Conservation (phyloP, 2,329 filamentous ascomycete genomes). For the Fusarium beomiforme region DNA sequence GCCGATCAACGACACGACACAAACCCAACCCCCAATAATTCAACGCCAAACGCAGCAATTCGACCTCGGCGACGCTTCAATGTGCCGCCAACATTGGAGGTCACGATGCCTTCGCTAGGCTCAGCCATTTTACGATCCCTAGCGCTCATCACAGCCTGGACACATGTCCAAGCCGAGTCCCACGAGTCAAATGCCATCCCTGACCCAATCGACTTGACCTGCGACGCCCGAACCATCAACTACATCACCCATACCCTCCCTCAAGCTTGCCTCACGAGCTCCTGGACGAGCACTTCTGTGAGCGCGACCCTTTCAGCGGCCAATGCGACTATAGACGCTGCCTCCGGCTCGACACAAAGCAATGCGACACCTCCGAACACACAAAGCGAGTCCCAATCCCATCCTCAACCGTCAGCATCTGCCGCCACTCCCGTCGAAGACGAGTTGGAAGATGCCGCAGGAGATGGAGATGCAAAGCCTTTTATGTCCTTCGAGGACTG, state of each 20-base stretch:
- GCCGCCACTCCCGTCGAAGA: constrained; percentile 3
- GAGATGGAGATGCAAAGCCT: constrained; percentile 50
- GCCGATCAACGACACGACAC: constrained; percentile 21
- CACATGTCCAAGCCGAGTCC: constrained; percentile 6
- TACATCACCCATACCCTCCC: constrained; percentile 83
- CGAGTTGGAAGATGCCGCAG: constrained; percentile 19
- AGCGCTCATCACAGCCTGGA: constrained; percentile 16
- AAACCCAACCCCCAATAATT: constrained; percentile 15
- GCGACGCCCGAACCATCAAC: constrained; percentile 75
- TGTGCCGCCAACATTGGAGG: constrained; percentile 19
- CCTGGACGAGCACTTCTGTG: constrained; percentile 61
- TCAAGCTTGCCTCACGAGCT: constrained; percentile 78
- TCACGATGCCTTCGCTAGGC: constrained; percentile 36
- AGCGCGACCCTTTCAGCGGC: constrained; percentile 38
- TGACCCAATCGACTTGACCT: constrained; percentile 16
- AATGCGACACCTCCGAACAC: constrained; percentile 14
- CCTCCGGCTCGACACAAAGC: background rate
- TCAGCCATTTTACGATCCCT: constrained; percentile 12
- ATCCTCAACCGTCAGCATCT: constrained; percentile 2
- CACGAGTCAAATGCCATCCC: constrained; percentile 2
- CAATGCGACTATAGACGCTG: constrained; percentile 1
- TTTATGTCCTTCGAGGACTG: constrained; percentile 99
- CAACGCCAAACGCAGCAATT: background rate
- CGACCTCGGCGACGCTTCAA: constrained; percentile 19
- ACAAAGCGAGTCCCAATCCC: constrained; percentile 4